These are phyloP conservation scores for Alternaria sp. DNA, from an alignment of 2,329 filamentous ascomycete genomes.

Conservation along the genomic window DNA sequence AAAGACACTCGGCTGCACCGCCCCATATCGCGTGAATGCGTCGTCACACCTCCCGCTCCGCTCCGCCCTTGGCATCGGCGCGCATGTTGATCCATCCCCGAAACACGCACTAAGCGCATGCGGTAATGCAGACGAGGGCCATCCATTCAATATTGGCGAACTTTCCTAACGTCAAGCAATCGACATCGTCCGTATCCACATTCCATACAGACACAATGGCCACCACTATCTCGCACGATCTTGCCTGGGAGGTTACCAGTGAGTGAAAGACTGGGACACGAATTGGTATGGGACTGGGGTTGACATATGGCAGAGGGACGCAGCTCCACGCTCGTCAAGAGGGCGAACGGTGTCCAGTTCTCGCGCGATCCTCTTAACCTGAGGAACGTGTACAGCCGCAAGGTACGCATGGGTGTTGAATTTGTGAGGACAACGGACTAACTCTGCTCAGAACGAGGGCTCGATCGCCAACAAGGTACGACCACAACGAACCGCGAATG, in stretches of 20 bases:
- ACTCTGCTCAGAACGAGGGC: slow-evolving; percentile 75
- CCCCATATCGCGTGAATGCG: slow-evolving; percentile 20
- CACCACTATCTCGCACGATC: slow-evolving; percentile 78
- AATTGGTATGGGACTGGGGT: slow-evolving; percentile 15
- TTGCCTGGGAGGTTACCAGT: slow-evolving; percentile 96
- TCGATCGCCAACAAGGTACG: slow-evolving; percentile 92
- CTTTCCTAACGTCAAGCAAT: slow-evolving; percentile 22
- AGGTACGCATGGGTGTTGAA: slow-evolving; percentile 64
- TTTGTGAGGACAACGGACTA: slow-evolving; percentile 30
- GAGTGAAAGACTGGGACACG: slow-evolving; percentile 59
- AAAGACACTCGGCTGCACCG: slow-evolving; percentile 22
- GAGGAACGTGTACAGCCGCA: slow-evolving; percentile 88
- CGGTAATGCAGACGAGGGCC: slow-evolving; percentile 39
- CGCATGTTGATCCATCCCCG: slow-evolving; percentile 32
- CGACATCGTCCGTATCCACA: slow-evolving; percentile 40
- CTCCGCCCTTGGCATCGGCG: slow-evolving; percentile 19
- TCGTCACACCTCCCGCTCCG: slow-evolving; percentile 24
- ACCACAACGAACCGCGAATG: slow-evolving; percentile 17
- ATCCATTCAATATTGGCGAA: slow-evolving; percentile 34
- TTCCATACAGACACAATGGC: slow-evolving; percentile 56
- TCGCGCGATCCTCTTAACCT: slow-evolving; percentile 95
- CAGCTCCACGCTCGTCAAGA: slow-evolving; percentile 94
- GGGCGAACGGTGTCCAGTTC: slow-evolving; percentile 85
- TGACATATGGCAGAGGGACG: slow-evolving; percentile 70
- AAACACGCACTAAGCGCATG: slow-evolving; percentile 34